Base-by-base conservation (phyloP, 164 flowering plant species). In the Stephania cephalantha region DNA sequence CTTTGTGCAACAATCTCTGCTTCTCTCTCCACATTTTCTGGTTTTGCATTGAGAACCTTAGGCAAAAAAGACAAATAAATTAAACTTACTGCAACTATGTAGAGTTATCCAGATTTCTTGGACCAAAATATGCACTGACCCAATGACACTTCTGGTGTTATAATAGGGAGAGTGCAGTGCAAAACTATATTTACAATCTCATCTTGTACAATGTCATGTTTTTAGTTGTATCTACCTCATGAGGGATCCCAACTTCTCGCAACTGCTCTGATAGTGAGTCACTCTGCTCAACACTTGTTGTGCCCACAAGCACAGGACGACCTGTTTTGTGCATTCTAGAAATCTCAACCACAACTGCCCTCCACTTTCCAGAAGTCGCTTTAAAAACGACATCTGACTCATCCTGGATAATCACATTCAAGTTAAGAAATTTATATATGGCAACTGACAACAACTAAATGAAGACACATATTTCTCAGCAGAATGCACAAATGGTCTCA, bases 1-100 rank as follows among this genome's bases (percentile, higher is more conserved):
- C 98, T 94, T 79, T 96, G 99, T 42, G 95, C 97, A 20, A 96
- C 97, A 82, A 96, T 96, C 83, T 96, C 99, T 74, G 99, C 99
- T 87, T 96, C 99, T 79, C 99, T 88, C 85, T 96, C 99, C 74
- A 94, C 99, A 83, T 96, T 96, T 82, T 96, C 98, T 73, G 99
- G 99, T 87, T 94, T 94, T 71, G 99, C 99, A 85, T 96, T 96
- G 66, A 96, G 97, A 83, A 96, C 97, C 98, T 95, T 31, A 18
- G 15, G 35, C 48, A 18, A 50, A 70, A 20, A 74, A n/a, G 1
- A 35, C 42, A 30, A 55, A 55, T 1, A 46, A 77, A 42, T 75
- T 30, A 48, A 61, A 44, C n/a, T 42, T 72, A 35, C 45, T 25
- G 20, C 29, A 68, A 77, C 11, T 10, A 35, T 55, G 44, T 35